Base-by-base conservation (phyloP, 495 filamentous ascomycete genomes). In the Astrothelium macrocarpum region DNA sequence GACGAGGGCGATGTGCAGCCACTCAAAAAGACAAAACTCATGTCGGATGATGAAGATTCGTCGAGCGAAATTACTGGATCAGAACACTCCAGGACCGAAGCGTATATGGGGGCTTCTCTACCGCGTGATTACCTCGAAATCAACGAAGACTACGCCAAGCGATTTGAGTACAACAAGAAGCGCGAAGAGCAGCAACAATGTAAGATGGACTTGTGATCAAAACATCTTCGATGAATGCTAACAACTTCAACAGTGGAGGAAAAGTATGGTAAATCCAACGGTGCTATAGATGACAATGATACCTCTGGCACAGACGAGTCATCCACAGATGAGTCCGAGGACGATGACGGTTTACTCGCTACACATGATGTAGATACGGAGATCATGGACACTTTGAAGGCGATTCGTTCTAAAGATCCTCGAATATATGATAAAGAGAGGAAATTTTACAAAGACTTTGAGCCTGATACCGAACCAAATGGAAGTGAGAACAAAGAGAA, bases 101-200 rank as follows among this genome's bases (percentile, higher is more conserved):
- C 61, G 64, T 36, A 66, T 28, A 36, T 66, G 32, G 78, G 74
- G 2, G 64, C 71, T 39, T 76, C 71, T 56, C 49, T 25, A 9
- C 49, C 49, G 2, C 49, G 49, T 9, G 49, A 56, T 16, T 56
- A 56, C 31, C 83, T 96, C 75, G 91, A 88, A 70, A 85, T 98
- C 77, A 98, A 98, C 74, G 80, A 89, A 70, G 90, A 93, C 60
- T 98, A 87, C 73, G 94, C 94, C 62, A 83, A 84, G 67, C 80
- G 90, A 42, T 97, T 97, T 69, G 92, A 97, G 73, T 80, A 96
- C 72, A 98, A 98, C 77, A 96, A 97, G 79, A 94, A 93, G 77
- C 84, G 94, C 31, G 91, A 94, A 75, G 94, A 98, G 71, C 78
- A 87, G 61, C 84, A 88, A n/a, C 81, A 85, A 71, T 75, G 91